Evolutionary conservation across 2,329 filamentous ascomycete genomes (phyloP).

Genomic region (Penicillium janthinellum): DNA sequence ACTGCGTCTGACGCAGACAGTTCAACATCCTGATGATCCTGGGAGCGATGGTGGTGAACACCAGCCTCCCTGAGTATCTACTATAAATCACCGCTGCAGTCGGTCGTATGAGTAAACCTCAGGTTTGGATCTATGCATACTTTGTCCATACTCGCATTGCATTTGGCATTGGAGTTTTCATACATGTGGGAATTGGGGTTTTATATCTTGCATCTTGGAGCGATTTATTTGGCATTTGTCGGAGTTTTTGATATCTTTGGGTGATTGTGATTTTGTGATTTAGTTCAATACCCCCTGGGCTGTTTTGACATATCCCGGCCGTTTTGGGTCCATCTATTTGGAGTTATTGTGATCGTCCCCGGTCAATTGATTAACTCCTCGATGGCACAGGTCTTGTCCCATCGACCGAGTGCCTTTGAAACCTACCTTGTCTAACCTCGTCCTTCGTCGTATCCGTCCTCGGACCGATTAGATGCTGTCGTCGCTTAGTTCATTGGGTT

Average conservation of each 20-base stretch:
- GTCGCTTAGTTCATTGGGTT: neutral
- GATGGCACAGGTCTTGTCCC: constrained; percentile 22
- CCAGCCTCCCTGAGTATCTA: neutral
- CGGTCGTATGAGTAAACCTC: neutral
- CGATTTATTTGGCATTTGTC: neutral
- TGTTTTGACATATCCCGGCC: constrained; percentile 9
- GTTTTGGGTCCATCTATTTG: constrained; percentile 6
- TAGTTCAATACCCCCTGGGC: constrained; percentile 22
- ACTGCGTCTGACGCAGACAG: constrained; percentile 32
- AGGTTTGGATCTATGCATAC: constrained; percentile 3
- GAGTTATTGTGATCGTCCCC: constrained; percentile 6
- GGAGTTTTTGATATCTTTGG: constrained; percentile 4
- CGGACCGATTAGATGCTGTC: neutral
- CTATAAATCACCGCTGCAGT: neutral
- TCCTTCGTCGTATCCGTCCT: constrained; percentile 8
- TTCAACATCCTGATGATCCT: constrained; percentile 15
- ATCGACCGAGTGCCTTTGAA: constrained; percentile 22
- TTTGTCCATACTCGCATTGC: constrained; percentile 1
- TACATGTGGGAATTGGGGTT: constrained; percentile 1
- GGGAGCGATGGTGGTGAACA: neutral
- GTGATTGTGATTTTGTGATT: constrained; percentile 11
- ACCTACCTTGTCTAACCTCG: constrained; percentile 17
- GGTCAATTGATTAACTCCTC: constrained; percentile 27
- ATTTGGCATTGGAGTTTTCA: constrained; percentile 10
- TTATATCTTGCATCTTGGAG: constrained; percentile 8